Percentiles rank a stretch among this genome's conserved stretches.
These are phyloP conservation scores for Nakazawaea laoshanensis DNA, from an alignment of 805 yeast species.

Conservation along the genomic window DNA sequence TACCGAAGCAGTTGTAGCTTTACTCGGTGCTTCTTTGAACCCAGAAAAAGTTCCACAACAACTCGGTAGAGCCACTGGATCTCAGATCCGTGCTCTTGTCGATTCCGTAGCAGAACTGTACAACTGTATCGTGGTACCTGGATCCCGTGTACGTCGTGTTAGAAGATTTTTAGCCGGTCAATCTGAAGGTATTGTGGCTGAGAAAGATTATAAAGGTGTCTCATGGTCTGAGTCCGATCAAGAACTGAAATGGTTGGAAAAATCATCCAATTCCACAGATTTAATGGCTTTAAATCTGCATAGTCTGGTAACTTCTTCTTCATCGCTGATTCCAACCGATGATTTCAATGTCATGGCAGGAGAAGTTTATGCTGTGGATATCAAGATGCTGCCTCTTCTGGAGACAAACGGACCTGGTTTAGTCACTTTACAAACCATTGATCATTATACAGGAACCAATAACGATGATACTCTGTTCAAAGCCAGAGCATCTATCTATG, in stretches of 20 bases:
- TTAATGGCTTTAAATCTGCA: conserved; percentile 28
- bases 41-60: conserved; percentile 69
- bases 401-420: conserved; percentile 53
- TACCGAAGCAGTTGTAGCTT: conserved; percentile 71
- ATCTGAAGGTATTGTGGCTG: conserved; percentile 86
- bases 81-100: conserved; percentile 62
- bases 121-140: conserved; percentile 83
- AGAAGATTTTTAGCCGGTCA: conserved; percentile 95
- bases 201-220: conserved; percentile 87
- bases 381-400: conserved; percentile 64
- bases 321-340: conserved; percentile 66
- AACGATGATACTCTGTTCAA: conserved; percentile 41
- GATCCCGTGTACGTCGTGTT: conserved; percentile 84
- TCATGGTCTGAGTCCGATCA: conserved; percentile 81
- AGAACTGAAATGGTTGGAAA: conserved; percentile 47
- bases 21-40: conserved; percentile 62
- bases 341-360: conserved; percentile 70
- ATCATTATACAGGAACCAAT: conserved; percentile 55
- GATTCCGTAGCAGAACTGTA: conserved; percentile 82
- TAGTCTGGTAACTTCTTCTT: conserved; percentile 22
- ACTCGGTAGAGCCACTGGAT: conserved; percentile 54
- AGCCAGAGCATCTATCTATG: conserved; percentile 62
- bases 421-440: conserved; percentile 59
- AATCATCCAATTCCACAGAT: conserved; percentile 27
- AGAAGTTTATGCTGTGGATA: conserved; percentile 80